Conservation (phyloP, 208 protist genomes). For the Trypanosoma avium region DNA sequence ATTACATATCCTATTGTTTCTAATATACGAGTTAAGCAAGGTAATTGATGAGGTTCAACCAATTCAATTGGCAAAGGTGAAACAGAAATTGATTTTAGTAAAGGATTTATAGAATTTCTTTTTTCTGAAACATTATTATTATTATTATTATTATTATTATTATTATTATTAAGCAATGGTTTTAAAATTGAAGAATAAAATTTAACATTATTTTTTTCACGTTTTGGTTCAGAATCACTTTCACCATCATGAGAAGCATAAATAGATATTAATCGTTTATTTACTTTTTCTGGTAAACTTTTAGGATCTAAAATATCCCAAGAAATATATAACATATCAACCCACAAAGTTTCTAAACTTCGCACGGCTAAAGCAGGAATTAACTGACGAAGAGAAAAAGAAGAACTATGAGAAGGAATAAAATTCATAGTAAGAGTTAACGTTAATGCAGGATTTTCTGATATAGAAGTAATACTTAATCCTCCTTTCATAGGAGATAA, state of each 20-base stretch:
- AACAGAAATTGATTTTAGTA: neutral
- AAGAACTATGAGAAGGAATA: neutral
- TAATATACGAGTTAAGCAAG: conserved; percentile 7
- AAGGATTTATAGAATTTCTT: too few species aligned
- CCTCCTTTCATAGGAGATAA: neutral
- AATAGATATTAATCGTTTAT: neutral
- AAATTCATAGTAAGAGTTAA: conserved; percentile 19
- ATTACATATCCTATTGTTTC: conserved; percentile 31
- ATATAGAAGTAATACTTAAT: neutral
- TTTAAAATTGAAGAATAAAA: conserved; percentile 10
- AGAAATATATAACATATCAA: conserved; percentile 46
- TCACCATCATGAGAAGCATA: too few species aligned
- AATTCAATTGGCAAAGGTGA: neutral
- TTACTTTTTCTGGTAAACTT: conserved; percentile 17
- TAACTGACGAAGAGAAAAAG: neutral
- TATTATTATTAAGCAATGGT: neutral
- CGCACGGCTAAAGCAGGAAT: conserved; percentile 14
- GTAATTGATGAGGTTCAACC: conserved; percentile 14
- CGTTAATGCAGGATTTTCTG: neutral
- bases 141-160: too few species aligned
- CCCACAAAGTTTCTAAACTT: conserved; percentile 14
- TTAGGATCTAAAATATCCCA: conserved; percentile 51
- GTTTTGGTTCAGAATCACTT: too few species aligned
- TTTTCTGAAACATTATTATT: too few species aligned
- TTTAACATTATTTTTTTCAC: neutral